phyloP scores from a whole-genome alignment of 306 rosid genomes.

The Lathyrus tuberosus region DNA sequence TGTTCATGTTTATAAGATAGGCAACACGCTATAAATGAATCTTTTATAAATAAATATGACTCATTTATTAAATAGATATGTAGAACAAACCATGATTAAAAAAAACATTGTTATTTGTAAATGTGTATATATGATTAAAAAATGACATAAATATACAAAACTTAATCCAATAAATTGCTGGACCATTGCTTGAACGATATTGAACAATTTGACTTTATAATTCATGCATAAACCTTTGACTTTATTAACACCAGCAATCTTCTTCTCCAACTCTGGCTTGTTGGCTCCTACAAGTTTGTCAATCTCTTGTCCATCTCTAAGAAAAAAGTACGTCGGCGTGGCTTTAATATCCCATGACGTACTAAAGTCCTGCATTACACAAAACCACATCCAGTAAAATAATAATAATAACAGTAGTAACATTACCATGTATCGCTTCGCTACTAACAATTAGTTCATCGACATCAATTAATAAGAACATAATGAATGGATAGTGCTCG shows the following conservation, averaged over 20 bases:
- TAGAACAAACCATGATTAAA: too few relatives aligned
- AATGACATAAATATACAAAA: too few relatives aligned
- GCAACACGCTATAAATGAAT: too few relatives aligned
- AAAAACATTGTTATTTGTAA: too few relatives aligned
- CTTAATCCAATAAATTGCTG: too few relatives aligned
- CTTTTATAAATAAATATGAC: too few relatives aligned
- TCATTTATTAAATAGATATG: too few relatives aligned
- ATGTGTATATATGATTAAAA: too few relatives aligned
- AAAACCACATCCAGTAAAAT: not conserved
- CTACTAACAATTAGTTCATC: slow-evolving; percentile 8
- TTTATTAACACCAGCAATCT: not conserved
- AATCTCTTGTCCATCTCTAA: slow-evolving; percentile 5
- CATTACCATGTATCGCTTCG: not conserved
- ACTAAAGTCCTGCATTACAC: not conserved
- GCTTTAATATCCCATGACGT: not conserved
- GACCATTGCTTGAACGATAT: too few relatives aligned
- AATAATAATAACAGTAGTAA: not conserved
- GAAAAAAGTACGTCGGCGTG: not conserved
- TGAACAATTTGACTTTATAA: too few relatives aligned
- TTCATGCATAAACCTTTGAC: too few relatives aligned
- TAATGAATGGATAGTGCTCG: not conserved
- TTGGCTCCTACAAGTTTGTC: slow-evolving; percentile 15
- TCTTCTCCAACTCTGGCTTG: slow-evolving; percentile 1
- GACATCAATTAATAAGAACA: not conserved
- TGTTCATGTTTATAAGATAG: too few relatives aligned